These are phyloP conservation scores for Astrothelium macrocarpum DNA, from an alignment of 495 filamentous ascomycete species.

Conservation along the genomic window DNA sequence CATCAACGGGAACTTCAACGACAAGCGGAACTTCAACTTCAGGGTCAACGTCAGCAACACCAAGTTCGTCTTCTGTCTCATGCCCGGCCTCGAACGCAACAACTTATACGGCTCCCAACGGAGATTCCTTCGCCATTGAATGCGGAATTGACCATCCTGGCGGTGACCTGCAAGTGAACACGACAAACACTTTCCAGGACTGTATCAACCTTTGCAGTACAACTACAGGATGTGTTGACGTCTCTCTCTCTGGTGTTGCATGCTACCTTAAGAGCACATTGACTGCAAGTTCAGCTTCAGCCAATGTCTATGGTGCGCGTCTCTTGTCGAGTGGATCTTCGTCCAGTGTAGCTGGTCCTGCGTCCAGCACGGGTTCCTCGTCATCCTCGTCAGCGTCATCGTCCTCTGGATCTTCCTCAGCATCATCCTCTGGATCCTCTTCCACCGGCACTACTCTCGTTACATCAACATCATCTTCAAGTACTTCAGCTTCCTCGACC, in stretches of 20 bases:
- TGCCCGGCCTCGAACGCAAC: conserved; percentile 1
- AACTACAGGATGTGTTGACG: conserved; percentile 15
- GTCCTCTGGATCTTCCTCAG: neutral
- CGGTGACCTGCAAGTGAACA: conserved; percentile 10
- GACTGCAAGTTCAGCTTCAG: neutral
- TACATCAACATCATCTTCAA: conserved; percentile 1
- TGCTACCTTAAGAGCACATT: conserved; percentile 18
- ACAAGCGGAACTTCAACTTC: conserved; percentile 6
- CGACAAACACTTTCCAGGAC: conserved; percentile 8
- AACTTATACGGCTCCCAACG: conserved; percentile 10
- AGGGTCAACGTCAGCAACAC: conserved; percentile 6
- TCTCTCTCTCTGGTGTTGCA: conserved; percentile 11
- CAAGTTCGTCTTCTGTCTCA: conserved; percentile 4
- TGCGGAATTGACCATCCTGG: conserved; percentile 19
- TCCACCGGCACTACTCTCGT: neutral
- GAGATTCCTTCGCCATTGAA: conserved; percentile 11
- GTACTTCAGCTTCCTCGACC: neutral
- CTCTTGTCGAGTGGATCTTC: neutral
- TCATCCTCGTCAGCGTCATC: neutral
- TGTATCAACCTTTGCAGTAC: conserved; percentile 16
- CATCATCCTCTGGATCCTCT: neutral
- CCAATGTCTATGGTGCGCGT: conserved; percentile 13
- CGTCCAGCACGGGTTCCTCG: neutral
- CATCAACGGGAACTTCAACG: conserved; percentile 6
- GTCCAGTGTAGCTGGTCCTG: neutral